phyloP scores from a whole-genome alignment of 768 basidiomycete genomes.

The Infundibulicybe gibba region DNA sequence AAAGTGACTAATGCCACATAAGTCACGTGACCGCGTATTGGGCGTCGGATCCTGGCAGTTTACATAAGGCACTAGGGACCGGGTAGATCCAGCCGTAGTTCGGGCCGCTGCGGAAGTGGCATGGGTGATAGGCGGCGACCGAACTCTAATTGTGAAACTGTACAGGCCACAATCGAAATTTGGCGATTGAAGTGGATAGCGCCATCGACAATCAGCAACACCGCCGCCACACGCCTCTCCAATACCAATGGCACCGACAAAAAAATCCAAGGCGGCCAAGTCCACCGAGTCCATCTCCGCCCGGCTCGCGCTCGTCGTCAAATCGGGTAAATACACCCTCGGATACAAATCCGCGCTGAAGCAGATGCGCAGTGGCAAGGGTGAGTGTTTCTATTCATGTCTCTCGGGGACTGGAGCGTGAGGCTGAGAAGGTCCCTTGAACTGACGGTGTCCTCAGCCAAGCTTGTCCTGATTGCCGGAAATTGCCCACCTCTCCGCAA shows the following conservation, averaged over 20 bases:
- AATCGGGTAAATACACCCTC: constrained; percentile 96
- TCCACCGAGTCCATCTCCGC: constrained; percentile 91
- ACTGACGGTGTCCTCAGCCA: constrained; percentile 73
- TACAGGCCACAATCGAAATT: no score
- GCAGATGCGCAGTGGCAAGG: constrained; percentile 97
- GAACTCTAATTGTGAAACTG: no score
- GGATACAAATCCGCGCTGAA: constrained; percentile 99
- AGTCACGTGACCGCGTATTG: no score
- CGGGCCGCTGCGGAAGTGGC: no score
- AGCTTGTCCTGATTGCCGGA: constrained; percentile 96
- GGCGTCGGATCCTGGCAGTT: no score
- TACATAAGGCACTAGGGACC: no score
- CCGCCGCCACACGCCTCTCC: no score
- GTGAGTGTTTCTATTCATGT: constrained; percentile 54
- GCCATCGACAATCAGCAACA: no score
- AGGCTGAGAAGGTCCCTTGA: constrained; percentile 99
- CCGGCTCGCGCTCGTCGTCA: constrained; percentile 92
- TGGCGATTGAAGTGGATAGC: no score
- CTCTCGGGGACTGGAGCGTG: constrained; percentile 93
- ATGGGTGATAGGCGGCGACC: no score
- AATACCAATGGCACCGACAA: constrained; percentile 80
- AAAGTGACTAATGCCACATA: no score
- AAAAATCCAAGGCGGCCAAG: constrained; percentile 94
- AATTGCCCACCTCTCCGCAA: constrained; percentile 99
- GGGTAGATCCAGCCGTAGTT: no score